A percentile compares a stretch with the other conserved stretches of the same genome.
phyloP scores from a whole-genome alignment of 176 grass and related monocot species.

The Hordeum vulgare region DNA sequence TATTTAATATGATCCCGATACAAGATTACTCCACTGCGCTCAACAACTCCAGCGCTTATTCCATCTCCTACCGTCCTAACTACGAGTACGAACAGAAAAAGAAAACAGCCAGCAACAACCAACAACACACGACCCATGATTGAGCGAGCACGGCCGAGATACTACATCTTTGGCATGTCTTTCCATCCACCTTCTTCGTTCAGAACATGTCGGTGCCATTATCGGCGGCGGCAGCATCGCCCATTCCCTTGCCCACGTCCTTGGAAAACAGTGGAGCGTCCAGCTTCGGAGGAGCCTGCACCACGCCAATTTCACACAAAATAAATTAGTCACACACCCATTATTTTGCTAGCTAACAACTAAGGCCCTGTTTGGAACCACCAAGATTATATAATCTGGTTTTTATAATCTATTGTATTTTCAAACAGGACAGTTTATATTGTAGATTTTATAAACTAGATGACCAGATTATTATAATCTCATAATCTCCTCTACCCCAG shows the following conservation, averaged over 20 bases:
- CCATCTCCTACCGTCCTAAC: neutral
- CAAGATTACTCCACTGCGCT: neutral
- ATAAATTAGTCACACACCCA: neutral
- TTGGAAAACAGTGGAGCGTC: conserved; percentile 31
- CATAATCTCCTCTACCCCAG: too few relatives aligned
- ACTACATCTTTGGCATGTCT: neutral
- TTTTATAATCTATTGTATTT: too few relatives aligned
- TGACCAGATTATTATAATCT: too few relatives aligned
- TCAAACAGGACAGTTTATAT: too few relatives aligned
- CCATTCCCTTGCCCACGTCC: conserved; percentile 2
- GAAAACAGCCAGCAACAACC: neutral
- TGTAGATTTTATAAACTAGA: too few relatives aligned
- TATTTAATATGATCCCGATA: neutral
- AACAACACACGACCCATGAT: neutral
- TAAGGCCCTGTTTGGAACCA: too few relatives aligned
- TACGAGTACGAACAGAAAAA: neutral
- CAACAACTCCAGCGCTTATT: neutral
- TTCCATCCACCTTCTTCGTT: neutral
- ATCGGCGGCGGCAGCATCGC: neutral
- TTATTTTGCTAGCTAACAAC: neutral
- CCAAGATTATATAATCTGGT: too few relatives aligned
- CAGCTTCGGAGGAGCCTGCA: conserved; percentile 41
- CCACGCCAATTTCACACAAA: neutral
- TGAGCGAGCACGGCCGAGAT: neutral
- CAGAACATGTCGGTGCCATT: conserved; percentile 48